Evolutionary conservation across 345 rosid genomes (phyloP).

Genomic region (Lepidium africanum): DNA sequence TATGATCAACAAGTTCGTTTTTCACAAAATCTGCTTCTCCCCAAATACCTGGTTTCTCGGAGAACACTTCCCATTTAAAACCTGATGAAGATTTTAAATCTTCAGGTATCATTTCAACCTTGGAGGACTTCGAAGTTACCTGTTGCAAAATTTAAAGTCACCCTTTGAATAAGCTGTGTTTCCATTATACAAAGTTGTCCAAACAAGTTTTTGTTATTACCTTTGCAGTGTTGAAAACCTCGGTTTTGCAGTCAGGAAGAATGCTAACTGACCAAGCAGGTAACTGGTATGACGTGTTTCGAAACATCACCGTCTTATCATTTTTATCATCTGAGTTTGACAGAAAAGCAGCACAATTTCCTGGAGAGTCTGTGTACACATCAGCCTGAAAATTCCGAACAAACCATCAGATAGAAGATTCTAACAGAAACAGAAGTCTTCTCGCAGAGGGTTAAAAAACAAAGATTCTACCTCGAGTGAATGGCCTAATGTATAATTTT

Average conservation of each 20-base stretch:
- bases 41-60: constrained; percentile 73
- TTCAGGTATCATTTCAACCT: constrained; percentile 77
- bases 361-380: constrained; percentile 53
- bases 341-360: constrained; percentile 79
- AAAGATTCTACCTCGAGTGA: constrained; percentile 51
- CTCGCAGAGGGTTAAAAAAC: not conserved
- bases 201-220: constrained; percentile 28
- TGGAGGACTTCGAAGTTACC: constrained; percentile 60
- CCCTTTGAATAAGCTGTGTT: not conserved
- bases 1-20: constrained; percentile 65
- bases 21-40: constrained; percentile 55
- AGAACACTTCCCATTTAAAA: constrained; percentile 68
- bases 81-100: constrained; percentile 39
- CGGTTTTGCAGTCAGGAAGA: constrained; percentile 87
- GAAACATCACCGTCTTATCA: constrained; percentile 51
- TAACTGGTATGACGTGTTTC: constrained; percentile 51
- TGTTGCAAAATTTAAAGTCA: constrained; percentile 25
- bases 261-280: constrained; percentile 99
- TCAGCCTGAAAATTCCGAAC: constrained; percentile 44
- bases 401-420: constrained; percentile 21
- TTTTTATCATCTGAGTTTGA: constrained; percentile 66
- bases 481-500: constrained; percentile 53
- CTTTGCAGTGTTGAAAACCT: constrained; percentile 74
- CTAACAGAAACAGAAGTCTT: not conserved
- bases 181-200: not conserved